Base-by-base conservation (phyloP, 257 asterid species). In the Scutellaria minor region DNA sequence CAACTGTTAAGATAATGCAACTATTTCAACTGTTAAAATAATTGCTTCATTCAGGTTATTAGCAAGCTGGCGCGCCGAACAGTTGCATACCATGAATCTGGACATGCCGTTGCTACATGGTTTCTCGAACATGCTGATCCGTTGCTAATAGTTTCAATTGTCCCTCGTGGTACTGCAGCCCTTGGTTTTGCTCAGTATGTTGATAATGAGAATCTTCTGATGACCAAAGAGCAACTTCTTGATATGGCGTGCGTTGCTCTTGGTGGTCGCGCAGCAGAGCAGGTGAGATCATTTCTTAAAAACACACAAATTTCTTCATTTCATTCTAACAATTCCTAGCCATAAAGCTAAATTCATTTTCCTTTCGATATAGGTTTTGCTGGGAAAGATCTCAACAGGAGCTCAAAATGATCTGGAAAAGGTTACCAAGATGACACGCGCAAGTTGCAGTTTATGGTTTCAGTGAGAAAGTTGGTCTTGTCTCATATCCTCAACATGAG, bases 191-290 rank as follows among this genome's bases (percentile, higher is more conserved):
- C 98, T 15, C 98, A 91, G 76, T 93, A 89, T 80, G 90, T 91
- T 73, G 89, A 93, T 0, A 89, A 84, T 70, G 96, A 93, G 72
- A 88, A 90, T 73, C 96, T 90, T 70, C 63, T 93, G 76, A 81
- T 85, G 92, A 91, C 96, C 20, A 93, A 91, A 78, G 96, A 93
- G 68, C 97, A 91, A 66, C 86, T 93, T 7, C 89, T 93, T 77
- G 97, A 93, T 46, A 79, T 86, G 83, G 87, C 97, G 1, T 91
- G 96, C 88, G 89, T 90, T 97, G 85, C 93, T 18, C 97, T 90
- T 51, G 97, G 96, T 40, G 97, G 98, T 39, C 89, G 94, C 35
- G 97, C 97, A 22, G 89, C 97, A n/a, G 97, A 93, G 81, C 92
- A 93, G 96, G 98, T 91, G 62, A 74, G 52, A 52, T 37, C 51